Evolutionary conservation across 192 early-diverging fungal genomes (phyloP).

Genomic region (Entomortierella lignicola): DNA sequence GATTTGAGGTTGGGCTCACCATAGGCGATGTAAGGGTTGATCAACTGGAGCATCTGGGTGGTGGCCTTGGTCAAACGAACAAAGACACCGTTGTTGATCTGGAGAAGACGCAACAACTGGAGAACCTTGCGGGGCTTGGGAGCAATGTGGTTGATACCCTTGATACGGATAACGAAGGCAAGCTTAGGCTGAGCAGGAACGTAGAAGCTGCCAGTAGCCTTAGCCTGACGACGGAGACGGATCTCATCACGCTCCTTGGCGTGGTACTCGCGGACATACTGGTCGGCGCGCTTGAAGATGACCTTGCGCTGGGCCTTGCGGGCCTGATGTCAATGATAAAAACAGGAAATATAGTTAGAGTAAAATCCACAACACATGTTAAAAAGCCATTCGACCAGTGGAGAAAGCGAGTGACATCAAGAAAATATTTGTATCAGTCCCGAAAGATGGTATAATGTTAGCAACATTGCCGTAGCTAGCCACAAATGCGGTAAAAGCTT

Average conservation of each 20-base stretch:
- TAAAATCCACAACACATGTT: too few species aligned
- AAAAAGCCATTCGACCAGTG: too few species aligned
- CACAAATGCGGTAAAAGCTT: slow-evolving; percentile 35
- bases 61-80: slow-evolving; percentile 96
- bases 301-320: slow-evolving; percentile 83
- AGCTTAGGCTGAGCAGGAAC: slow-evolving; percentile 97
- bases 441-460: slow-evolving; percentile 79
- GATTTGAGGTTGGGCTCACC: slow-evolving; percentile 98
- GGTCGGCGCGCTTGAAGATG: slow-evolving; percentile 99
- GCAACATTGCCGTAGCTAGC: slow-evolving; percentile 60
- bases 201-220: slow-evolving; percentile 90
- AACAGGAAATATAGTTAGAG: background rate
- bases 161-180: slow-evolving; percentile 98
- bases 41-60: slow-evolving; percentile 96
- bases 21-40: slow-evolving; percentile 94
- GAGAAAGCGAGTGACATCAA: slow-evolving; percentile 4
- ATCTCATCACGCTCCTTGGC: slow-evolving; percentile 89
- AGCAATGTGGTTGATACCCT: slow-evolving; percentile 99
- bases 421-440: slow-evolving; percentile 68
- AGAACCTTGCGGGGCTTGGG: slow-evolving; percentile 99
- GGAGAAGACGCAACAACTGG: slow-evolving; percentile 96
- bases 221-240: slow-evolving; percentile 93
- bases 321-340: slow-evolving; percentile 25
- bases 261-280: slow-evolving; percentile 98
- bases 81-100: slow-evolving; percentile 99